These are phyloP conservation scores for Hypoxylon fuscum DNA, from an alignment of 495 filamentous ascomycete genomes.

Conservation along the genomic window DNA sequence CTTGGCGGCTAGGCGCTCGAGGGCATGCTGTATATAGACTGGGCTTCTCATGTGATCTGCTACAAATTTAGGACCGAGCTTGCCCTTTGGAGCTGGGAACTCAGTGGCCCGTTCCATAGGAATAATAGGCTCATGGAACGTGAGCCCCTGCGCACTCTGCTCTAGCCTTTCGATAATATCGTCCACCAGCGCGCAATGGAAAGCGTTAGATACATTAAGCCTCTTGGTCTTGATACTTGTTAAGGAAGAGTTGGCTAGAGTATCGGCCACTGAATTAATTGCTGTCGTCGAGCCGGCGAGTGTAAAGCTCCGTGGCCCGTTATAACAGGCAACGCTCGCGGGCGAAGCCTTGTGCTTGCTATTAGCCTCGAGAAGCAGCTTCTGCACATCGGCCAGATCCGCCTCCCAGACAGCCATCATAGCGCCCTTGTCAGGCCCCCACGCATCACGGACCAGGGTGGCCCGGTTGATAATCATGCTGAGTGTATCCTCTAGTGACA, in stretches of 20 bases:
- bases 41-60: constrained; percentile 59
- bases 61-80: constrained; percentile 41
- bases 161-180: constrained; percentile 46
- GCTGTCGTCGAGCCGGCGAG: constrained; percentile 52
- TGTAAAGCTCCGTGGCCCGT: constrained; percentile 57
- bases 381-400: constrained; percentile 34
- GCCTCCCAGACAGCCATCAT: constrained; percentile 58
- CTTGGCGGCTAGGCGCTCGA: constrained; percentile 52
- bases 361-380: constrained; percentile 29
- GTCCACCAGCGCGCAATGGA: constrained; percentile 54
- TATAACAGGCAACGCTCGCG: constrained; percentile 62
- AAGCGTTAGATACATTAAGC: constrained; percentile 55
- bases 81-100: constrained; percentile 13
- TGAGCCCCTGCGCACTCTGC: constrained; percentile 34
- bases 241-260: constrained; percentile 8
- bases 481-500: constrained; percentile 51
- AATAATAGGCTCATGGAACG: constrained; percentile 35
- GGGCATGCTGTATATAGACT: constrained; percentile 60
- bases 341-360: constrained; percentile 3
- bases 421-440: constrained; percentile 52
- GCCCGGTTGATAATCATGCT: constrained; percentile 54
- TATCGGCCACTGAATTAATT: constrained; percentile 43
- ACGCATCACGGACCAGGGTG: constrained; percentile 43
- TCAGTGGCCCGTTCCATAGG: constrained; percentile 28
- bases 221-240: constrained; percentile 39